Percentiles rank a stretch among this genome's conserved stretches.
phyloP scores from a whole-genome alignment of 805 yeast genomes.

The Barnettozyma sp. region DNA sequence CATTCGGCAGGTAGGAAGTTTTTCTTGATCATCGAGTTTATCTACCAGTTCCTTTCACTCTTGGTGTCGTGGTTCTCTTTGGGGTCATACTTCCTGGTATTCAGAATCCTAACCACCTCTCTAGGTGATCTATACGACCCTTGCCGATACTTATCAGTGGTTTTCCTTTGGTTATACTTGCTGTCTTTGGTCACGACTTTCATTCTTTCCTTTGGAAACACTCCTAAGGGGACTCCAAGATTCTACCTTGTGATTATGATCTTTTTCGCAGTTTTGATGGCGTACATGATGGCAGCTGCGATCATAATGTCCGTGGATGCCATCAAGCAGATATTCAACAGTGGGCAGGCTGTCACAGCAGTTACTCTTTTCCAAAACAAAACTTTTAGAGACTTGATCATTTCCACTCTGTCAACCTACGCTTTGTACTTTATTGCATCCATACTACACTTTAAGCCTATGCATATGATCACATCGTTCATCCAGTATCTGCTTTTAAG shows the following conservation, averaged over 20 bases:
- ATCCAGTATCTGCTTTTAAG: slow-evolving; percentile 75
- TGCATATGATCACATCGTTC: slow-evolving; percentile 87
- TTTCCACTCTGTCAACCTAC: slow-evolving; percentile 84
- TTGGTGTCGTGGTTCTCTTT: slow-evolving; percentile 89
- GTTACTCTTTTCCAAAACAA: slow-evolving; percentile 49
- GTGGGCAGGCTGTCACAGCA: slow-evolving; percentile 30
- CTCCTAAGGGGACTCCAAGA: slow-evolving; percentile 82
- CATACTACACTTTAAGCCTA: slow-evolving; percentile 77
- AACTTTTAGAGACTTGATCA: slow-evolving; percentile 77
- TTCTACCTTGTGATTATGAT: slow-evolving; percentile 70
- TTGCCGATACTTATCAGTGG: slow-evolving; percentile 70
- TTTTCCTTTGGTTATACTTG: slow-evolving; percentile 79
- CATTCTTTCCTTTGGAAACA: slow-evolving; percentile 86
- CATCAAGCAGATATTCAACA: slow-evolving; percentile 40
- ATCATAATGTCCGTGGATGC: slow-evolving; percentile 72
- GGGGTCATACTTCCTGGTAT: slow-evolving; percentile 85
- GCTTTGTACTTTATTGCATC: slow-evolving; percentile 74
- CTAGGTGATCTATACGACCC: slow-evolving; percentile 65
- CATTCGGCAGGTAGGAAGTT: slow-evolving; percentile 66
- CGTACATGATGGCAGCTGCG: slow-evolving; percentile 83
- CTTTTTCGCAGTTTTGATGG: slow-evolving; percentile 84
- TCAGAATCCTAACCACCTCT: slow-evolving; percentile 77
- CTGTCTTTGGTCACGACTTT: slow-evolving; percentile 79
- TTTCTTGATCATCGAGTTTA: slow-evolving; percentile 66
- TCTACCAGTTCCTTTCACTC: slow-evolving; percentile 68